phyloP scores from a whole-genome alignment of 768 basidiomycete genomes.

The Crepidotus variabilis region DNA sequence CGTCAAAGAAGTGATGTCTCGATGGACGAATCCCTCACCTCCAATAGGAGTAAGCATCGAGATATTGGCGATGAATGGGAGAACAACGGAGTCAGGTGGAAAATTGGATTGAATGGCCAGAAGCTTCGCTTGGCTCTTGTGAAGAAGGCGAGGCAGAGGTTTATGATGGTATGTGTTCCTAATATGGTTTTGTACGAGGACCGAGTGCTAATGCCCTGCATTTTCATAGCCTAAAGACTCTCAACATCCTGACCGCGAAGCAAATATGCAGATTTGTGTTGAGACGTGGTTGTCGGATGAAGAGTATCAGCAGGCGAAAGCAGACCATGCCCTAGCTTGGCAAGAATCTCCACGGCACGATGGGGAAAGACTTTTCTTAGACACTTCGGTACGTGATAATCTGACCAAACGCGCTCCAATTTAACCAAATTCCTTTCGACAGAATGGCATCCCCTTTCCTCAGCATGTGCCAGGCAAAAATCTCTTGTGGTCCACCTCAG shows the following conservation, averaged over 20 bases:
- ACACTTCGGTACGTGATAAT: conserved; percentile 28
- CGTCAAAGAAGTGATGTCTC: conserved; percentile 36
- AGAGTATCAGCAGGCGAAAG: conserved; percentile 64
- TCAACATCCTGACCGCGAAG: conserved; percentile 68
- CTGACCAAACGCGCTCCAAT: conserved; percentile 5
- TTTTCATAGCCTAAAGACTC: conserved; percentile 66
- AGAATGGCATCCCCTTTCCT: conserved; percentile 12
- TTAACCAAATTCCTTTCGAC: conserved; percentile 3
- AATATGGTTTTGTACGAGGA: not conserved
- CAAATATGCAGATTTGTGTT: conserved; percentile 68
- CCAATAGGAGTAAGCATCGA: conserved; percentile 52
- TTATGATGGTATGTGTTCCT: conserved; percentile 58
- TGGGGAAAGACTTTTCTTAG: conserved; percentile 32
- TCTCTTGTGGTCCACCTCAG: conserved; percentile 58
- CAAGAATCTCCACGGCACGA: conserved; percentile 55
- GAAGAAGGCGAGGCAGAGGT: conserved; percentile 66
- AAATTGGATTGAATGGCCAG: conserved; percentile 67
- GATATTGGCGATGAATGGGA: conserved; percentile 78
- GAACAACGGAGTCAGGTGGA: conserved; percentile 63
- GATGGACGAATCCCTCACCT: conserved; percentile 43
- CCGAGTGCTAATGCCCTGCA: conserved; percentile 9
- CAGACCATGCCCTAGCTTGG: conserved; percentile 60
- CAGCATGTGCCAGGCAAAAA: conserved; percentile 47
- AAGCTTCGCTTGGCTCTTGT: conserved; percentile 67
- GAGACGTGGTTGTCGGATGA: conserved; percentile 79